Base-by-base conservation (phyloP, 345 rosid species). In the Hevea brasiliensis region DNA sequence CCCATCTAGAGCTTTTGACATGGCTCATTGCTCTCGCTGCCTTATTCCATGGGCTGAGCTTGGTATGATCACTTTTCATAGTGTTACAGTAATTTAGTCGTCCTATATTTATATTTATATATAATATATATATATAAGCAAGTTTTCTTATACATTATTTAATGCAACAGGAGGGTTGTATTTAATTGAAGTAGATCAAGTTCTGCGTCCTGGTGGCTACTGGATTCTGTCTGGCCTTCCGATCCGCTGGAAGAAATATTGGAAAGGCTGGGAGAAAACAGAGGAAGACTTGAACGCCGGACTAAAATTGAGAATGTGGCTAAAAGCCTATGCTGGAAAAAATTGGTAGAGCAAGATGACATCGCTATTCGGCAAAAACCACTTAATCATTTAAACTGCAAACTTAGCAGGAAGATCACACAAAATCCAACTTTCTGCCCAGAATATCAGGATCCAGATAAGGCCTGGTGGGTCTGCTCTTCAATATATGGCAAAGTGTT, bases 181-280 rank as follows among this genome's bases (percentile, higher is more conserved):
- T 70, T 65, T 87, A 74, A 87, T 83, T 56, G 90, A 87, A 68
- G 82, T 84, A 5, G 87, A 84, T 41, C 44, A 85, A 45, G 73
- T 84, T 61, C 78, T 79, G 41, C 50, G 88, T 44, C 90, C 90
- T 3, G 87, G 88, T 45, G 90, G 90, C 21, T 85, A 87, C 71
- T 87, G 90, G 90, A 81, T 87, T n/a, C 79, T 87, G 29, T 87
- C 88, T 1, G 88, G 90, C 3, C 90, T 87, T 14, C 90, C 90
- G 2, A 85, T 87, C 77, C 75, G 74, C 21, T 85, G 90, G 88
- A 80, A 71, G 76, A 80, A 51, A 51, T 35, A 83, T 70, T 83
- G 81, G 82, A 57, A 72, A 64, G 82, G 85, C 1, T 83, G 90
- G 88, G 68, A 80, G 35, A 74, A 83, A 62, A 79, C 84, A 11